Base-by-base conservation (phyloP, 352 stramenopile species). In the Globisporangium sylvaticum region DNA sequence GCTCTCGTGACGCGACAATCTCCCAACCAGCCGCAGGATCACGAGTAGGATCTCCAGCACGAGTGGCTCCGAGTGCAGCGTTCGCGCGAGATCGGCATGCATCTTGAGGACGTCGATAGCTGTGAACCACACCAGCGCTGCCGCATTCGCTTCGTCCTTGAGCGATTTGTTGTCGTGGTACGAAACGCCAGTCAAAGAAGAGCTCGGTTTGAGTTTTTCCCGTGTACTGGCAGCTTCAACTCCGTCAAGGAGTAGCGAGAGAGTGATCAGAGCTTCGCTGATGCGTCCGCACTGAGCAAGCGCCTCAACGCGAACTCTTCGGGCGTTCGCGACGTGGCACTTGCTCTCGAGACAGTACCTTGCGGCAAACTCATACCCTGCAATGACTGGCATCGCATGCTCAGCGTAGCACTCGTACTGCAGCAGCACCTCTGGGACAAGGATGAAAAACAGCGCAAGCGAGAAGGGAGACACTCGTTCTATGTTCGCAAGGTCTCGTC, bases 251-350 rank as follows among this genome's bases (percentile, higher is more conserved):
- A 91, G 44, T 1, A 48, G 18, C 4, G 64, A 67, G 4, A 89
- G n/a, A 9, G 76, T 46, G n/a, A 18, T 68, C 64, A 14, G 73
- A 3, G 80, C 83, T 66, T 91, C 78, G 8, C 81, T 69, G 39
- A 86, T 81, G 6, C 81, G 77, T 18, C 80, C 83, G 34, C 77
- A 80, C 50, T 81, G 78, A 42, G 75, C 61, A 8, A 93, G 72
- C 18, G 78, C 81, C 24, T 87, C 73, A 2, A 84, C 31, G 1
- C 83, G 83, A 10, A 90, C 56, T 22, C 83, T 73, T 31, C 62
- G 71, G 25, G 83, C 80, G 48, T 91, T 91, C 20, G 72, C 77
- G 3, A 83, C 46, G 27, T 90, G 77, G n/a, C 79, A 77, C 18
- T 25, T 25, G 37, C 88, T 75, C 65, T 87, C 65, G 12, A 91